These are phyloP conservation scores for Cocos nucifera DNA, from an alignment of 176 grass and related monocot species.

Conservation along the genomic window DNA sequence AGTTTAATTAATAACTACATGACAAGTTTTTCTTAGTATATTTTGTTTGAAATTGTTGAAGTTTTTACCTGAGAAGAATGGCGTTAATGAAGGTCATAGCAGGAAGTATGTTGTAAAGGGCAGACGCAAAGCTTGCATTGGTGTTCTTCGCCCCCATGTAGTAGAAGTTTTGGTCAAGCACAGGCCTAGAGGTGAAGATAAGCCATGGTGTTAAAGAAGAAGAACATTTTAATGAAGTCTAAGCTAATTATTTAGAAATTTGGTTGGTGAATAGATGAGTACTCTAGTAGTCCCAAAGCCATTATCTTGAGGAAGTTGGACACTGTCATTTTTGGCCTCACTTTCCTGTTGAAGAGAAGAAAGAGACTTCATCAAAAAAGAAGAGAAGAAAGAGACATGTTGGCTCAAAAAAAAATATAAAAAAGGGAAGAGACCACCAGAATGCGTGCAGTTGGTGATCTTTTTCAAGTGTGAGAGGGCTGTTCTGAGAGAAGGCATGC, in stretches of 20 bases:
- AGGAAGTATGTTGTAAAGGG: conserved; percentile 13
- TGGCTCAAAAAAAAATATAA: no score
- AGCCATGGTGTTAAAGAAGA: neutral
- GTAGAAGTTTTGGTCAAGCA: conserved; percentile 15
- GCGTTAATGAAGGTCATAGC: conserved; percentile 13
- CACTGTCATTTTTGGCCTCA: conserved; percentile 4
- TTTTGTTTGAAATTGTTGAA: neutral
- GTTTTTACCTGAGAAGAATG: conserved; percentile 3
- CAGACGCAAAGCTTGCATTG: conserved; percentile 9
- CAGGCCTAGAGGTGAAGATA: neutral
- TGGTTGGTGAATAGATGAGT: neutral
- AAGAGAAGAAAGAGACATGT: neutral
- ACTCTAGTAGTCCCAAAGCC: conserved; percentile 6
- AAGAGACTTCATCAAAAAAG: neutral
- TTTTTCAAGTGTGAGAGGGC: no score
- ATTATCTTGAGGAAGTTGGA: conserved; percentile 6
- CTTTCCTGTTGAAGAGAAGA: conserved; percentile 8
- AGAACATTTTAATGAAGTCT: neutral
- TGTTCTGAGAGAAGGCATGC: no score
- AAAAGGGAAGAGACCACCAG: no score
- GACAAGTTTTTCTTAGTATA: no score
- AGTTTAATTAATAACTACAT: no score
- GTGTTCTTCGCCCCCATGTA: conserved; percentile 15
- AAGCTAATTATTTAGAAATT: neutral
- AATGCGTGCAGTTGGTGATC: no score